Base-by-base conservation (phyloP, 2,329 filamentous ascomycete species). In the Dothistroma pini region DNA sequence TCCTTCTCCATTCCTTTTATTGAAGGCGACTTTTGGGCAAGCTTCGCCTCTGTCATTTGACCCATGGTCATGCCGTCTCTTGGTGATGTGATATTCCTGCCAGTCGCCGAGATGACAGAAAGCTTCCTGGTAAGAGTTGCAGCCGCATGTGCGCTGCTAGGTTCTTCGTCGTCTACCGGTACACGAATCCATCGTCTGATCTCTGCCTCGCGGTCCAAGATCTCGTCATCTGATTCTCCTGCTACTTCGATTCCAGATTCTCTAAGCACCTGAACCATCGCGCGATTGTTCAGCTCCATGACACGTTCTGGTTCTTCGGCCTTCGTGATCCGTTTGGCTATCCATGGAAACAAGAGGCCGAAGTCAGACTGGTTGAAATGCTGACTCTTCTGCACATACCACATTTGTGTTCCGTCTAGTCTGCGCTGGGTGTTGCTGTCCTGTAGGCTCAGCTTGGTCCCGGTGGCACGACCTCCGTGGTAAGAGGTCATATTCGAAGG, bases 321-420 rank as follows among this genome's bases (percentile, higher is more conserved):
- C 58, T 82, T 81, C 59, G 81, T 79, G 11, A 81, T 71, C 49
- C 78, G 78, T 53, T 77, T 78, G 9, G 80, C 81, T 1, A 82
- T 66, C 82, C 87, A 89, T 0, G 90, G 90, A 71, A 96, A 96
- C 22, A 96, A 76, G 25, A 95, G 78, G 38, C 89, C 91, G 68
- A 95, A 96, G 71, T 96, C 91, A 21, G 86, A 89, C 75, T 96
- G 91, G 60, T 84, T 90, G 29, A 96, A 82, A 72, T 96, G 91
- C 0, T 91, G 90, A n/a, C 87, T 89, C 50, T 83, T 79, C 14
- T 81, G 73, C 2, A 90, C 86, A 73, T 90, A 93, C 77, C 90
- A 96, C 70, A 93, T 85, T 67, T 87, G 83, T 4, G 90, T 87
- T 70, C 71, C 67, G 54, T 65, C 57, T 35, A 60, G 66, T 29